Evolutionary conservation across 371 early-diverging fungal genomes (phyloP), one percentile per base, ranked within the genome.

Genomic region (Syncephalis fuscata): DNA sequence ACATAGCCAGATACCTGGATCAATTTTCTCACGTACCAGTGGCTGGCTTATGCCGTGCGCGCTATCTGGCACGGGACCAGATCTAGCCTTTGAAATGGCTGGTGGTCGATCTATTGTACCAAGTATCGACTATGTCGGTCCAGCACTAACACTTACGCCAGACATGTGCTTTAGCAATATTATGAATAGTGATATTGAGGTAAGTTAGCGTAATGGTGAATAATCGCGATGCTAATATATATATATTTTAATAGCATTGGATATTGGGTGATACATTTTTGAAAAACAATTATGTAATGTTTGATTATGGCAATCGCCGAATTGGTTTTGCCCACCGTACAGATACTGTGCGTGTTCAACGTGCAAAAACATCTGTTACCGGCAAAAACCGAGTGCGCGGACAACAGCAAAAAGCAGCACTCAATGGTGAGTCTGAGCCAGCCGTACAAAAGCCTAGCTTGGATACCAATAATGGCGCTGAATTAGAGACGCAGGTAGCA

Each of bases 241-340:
- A 5, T 41, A 16, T 41, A 41, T 16, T n/a, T n/a, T n/a, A n/a
- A 8, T 21, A 41, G 21, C 21, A 32, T 20, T 45, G 57, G 52
- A 70, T 71, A 37, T 57, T 71, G 16, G 71, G 71, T 21, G 70
- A 68, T 46, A 51, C 67, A 5, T 71, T 71, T 39, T 48, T 71
- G 46, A 67, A 68, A 46, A 67, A 70, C 46, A 68, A 70, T 56
- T 71, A 68, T 45, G 61, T 66, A 8, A 66, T 68, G 10, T 71
- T 70, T 50, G 71, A 70, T 45, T 63, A 63, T 16, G 68, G 58
- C 40, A 61, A 64, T 9, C 49, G 60, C 26, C 58, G 62, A 3
- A 63, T 71, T 9, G 71, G 70, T 4, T 59, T 71, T 57, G 71
- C 71, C 1, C 70, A 67, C 0, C 23, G 53, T 27, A 48, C 41